A percentile compares a stretch with the other conserved stretches of the same genome.
phyloP scores from a whole-genome alignment of 202 grass and related monocot species.

The Sporobolus alterniflorus region DNA sequence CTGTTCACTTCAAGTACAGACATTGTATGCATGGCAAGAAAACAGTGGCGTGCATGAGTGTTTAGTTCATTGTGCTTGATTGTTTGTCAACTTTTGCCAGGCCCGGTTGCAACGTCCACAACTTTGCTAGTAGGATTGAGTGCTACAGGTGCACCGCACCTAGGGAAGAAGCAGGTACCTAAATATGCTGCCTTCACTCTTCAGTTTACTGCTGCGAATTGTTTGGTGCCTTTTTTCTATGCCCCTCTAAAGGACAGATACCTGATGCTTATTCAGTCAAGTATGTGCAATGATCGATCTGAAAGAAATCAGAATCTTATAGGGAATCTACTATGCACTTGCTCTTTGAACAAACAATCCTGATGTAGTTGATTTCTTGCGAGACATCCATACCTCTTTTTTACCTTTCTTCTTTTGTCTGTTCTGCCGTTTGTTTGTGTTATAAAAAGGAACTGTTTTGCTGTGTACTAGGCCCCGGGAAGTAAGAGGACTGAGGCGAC shows the following conservation, averaged over 20 bases:
- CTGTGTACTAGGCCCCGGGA: conserved; percentile 33
- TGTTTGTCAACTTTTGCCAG: conserved; percentile 28
- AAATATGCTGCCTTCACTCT: background rate
- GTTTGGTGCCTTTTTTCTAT: conserved; percentile 13
- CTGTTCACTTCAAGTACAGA: conserved; percentile 1
- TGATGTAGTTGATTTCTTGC: background rate
- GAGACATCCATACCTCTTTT: background rate
- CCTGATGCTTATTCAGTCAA: background rate
- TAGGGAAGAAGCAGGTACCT: conserved; percentile 72
- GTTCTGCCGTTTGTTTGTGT: conserved; percentile 3
- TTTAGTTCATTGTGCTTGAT: background rate
- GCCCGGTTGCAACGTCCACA: conserved; percentile 91
- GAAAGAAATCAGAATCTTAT: background rate
- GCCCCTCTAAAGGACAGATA: background rate
- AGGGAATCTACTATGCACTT: background rate
- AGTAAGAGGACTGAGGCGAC: conserved; percentile 17
- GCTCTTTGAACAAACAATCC: conserved; percentile 9
- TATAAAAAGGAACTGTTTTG: conserved; percentile 26
- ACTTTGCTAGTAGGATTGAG: conserved; percentile 85
- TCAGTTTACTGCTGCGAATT: conserved; percentile 10
- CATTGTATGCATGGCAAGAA: conserved; percentile 13
- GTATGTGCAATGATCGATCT: background rate
- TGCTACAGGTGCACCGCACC: conserved; percentile 81
- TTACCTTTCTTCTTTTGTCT: background rate
- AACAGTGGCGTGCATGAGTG: conserved; percentile 15